A percentile compares a stretch with the other conserved stretches of the same genome.
Evolutionary conservation across 2,329 filamentous ascomycete species (phyloP).

Genomic region (Arthrinium phaeospermum): DNA sequence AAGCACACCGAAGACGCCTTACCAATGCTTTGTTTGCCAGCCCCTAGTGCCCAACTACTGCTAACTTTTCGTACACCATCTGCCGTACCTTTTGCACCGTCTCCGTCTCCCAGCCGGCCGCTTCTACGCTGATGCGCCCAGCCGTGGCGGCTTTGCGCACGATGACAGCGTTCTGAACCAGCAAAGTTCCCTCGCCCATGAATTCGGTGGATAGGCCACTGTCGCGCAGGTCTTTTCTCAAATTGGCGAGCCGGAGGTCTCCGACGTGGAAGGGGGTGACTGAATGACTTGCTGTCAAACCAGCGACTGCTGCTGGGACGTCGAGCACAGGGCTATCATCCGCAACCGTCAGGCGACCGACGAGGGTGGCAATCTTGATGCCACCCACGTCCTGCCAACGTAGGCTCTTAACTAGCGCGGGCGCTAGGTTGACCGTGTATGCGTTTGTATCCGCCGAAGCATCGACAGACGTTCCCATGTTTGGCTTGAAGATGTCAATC

Average conservation of each 20-base stretch:
- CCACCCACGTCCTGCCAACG: conserved; percentile 95
- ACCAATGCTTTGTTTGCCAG: background rate
- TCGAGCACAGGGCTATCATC: conserved; percentile 40
- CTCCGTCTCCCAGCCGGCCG: conserved; percentile 62
- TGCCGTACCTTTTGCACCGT: conserved; percentile 88
- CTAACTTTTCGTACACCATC: conserved; percentile 92
- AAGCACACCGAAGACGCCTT: conserved; percentile 10
- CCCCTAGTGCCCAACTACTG: conserved; percentile 68
- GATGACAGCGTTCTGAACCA: conserved; percentile 87
- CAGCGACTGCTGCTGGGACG: conserved; percentile 30
- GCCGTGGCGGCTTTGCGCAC: conserved; percentile 83
- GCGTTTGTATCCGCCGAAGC: conserved; percentile 98
- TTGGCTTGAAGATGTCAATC: conserved; percentile 82
- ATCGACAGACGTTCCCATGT: conserved; percentile 75
- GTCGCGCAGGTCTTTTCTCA: conserved; percentile 81
- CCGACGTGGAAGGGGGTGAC: conserved; percentile 91
- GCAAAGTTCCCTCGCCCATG: conserved; percentile 86
- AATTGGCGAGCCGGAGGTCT: conserved; percentile 85
- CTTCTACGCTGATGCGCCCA: conserved; percentile 89
- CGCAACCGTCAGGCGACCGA: conserved; percentile 60
- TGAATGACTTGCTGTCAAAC: conserved; percentile 68
- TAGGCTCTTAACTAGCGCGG: conserved; percentile 81
- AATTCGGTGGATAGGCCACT: conserved; percentile 90
- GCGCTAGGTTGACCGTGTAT: conserved; percentile 91
- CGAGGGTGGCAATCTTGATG: conserved; percentile 90